phyloP scores from a whole-genome alignment of 164 flowering plant genomes.

The Saururus chinensis region DNA sequence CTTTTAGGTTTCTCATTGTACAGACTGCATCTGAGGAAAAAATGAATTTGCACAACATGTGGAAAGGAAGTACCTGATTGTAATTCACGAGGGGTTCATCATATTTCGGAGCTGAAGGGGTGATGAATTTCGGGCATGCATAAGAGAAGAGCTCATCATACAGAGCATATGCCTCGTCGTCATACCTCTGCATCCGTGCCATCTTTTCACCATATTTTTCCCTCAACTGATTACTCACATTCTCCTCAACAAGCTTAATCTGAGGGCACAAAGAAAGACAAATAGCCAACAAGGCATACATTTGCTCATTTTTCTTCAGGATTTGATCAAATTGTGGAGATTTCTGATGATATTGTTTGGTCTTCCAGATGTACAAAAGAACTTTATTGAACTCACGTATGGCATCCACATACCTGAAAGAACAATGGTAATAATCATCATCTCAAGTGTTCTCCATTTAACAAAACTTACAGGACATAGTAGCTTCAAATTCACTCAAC shows the following conservation, averaged over 20 bases:
- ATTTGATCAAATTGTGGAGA: conserved; percentile 98
- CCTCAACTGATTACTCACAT: conserved; percentile 75
- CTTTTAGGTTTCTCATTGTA: background rate
- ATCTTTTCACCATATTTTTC: conserved; percentile 99
- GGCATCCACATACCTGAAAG: conserved; percentile 73
- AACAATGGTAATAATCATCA: background rate
- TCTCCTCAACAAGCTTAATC: conserved; percentile 82
- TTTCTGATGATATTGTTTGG: conserved; percentile 91
- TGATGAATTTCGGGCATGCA: conserved; percentile 97
- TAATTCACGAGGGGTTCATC: conserved; percentile 96
- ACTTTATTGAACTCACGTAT: conserved; percentile 87
- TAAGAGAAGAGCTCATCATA: conserved; percentile 99
- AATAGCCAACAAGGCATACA: conserved; percentile 93
- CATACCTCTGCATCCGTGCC: conserved; percentile 86
- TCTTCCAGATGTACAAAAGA: conserved; percentile 78
- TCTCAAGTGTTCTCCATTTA: background rate
- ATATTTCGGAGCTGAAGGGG: conserved; percentile 79
- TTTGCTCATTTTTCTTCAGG: conserved; percentile 97
- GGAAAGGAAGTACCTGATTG: conserved; percentile 59
- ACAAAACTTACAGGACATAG: background rate
- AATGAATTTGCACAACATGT: no score
- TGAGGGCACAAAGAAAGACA: conserved; percentile 89
- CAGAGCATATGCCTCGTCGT: conserved; percentile 84
- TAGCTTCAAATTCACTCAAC: background rate
- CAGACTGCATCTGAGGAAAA: background rate